Base-by-base conservation (phyloP, 2,329 filamentous ascomycete genomes). In the Colletotrichum sp. region DNA sequence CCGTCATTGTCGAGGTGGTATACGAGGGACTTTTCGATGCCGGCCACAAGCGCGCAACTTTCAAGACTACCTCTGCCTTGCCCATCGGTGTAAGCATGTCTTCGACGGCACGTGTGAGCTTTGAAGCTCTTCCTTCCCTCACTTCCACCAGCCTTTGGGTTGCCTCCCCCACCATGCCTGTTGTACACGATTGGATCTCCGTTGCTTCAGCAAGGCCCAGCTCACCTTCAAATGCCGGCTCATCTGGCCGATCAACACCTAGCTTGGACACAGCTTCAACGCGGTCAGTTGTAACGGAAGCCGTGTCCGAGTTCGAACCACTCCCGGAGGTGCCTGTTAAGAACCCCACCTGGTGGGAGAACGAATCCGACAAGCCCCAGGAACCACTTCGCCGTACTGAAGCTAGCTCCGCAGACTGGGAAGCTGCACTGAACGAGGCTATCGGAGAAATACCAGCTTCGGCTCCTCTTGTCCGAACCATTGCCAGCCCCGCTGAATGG, bases 61-160 rank as follows among this genome's bases (percentile, higher is more conserved):
- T 78, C 78, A 75, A 79, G 77, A 57, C 64, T 78, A 68, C 68
- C 39, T 16, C 77, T 76, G 76, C 68, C n/a, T 15, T 75, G 15
- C 75, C 71, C 16, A 66, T 72, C 72, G 78, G 69, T 78, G 78
- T 72, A 18, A 4, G n/a, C 57, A 76, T 76, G 73, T 57, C 64
- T 16, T 73, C 70, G 10, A 36, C 30, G 21, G 57, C 64, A 26
- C 83, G 85, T 65, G 78, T 79, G 62, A 78, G 78, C 44, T 74
- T 80, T 63, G 78, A 80, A 55, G 77, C 81, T 71, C 79, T 86
- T 32, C 80, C 80, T 24, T 78, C 73, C 30, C 78, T 87, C 62
- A 79, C 72, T 49, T 85, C 85, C 64, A 80, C 80, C 73, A 80
- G 79, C 64, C 84, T 87, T 66, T 86, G 85, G 85, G 80, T 78